Evolutionary conservation across 108 stramenopile genomes (phyloP), one percentile per base, ranked within the genome.

Genomic region (Seminavis robusta): DNA sequence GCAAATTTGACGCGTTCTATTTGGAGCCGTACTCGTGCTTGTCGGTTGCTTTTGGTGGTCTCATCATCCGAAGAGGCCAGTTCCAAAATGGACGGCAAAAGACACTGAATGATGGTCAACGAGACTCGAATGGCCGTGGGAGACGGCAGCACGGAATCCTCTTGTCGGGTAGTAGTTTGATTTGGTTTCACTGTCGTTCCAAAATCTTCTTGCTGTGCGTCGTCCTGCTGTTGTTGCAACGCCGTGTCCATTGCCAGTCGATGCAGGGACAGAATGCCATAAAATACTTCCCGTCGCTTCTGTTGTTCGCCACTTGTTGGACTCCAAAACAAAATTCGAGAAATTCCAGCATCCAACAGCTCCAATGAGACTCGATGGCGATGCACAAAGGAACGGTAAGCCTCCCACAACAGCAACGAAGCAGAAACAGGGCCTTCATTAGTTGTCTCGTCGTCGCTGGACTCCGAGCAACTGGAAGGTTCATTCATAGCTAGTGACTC

Each of bases 201-300:
- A 32, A 32, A 52, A 20, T 32, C 21, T 42, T 30, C 17, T 13
- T 20, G 1, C 28, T 27, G 9, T 32, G 17, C 44, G 44, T 46
- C n/a, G 17, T n/a, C 44, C 8, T n/a, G 13, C 32, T 45, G 45
- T 13, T 59, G 20, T 6, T 33, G 31, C 15, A 59, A 42, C 5
- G 66, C 66, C 6, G 47, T 15, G 32, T 76, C 28, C 59, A 65
- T 57, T 10, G 55, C 33, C 45, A 76, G 40, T 38, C 63, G 63
- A 36, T 76, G 57, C 33, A 76, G 33, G 2, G 68, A 69, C 11
- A 76, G 36, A 10, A 76, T 27, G n/a, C 74, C 74, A 46, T 68
- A 69, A 0, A 69, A 23, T 16, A 65, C 51, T 59, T 76, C 74
- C 48, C 74, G 39, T n/a, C n/a, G n/a, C n/a, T n/a, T n/a, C n/a